Evolutionary conservation across 208 protist genomes (phyloP).

Genomic region (Trypanosoma cruzi): DNA sequence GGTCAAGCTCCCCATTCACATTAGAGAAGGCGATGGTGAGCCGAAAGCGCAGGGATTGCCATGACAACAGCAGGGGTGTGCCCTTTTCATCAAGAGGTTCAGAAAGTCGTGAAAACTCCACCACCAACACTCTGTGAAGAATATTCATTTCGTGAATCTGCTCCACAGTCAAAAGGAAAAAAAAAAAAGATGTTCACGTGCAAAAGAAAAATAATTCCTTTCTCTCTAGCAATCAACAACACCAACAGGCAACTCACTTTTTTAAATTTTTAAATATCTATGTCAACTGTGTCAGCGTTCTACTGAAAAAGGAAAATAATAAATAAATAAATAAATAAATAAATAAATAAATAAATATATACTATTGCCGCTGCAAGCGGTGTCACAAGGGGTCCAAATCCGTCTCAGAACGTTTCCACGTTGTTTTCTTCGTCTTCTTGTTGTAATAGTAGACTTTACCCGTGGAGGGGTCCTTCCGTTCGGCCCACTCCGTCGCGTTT

Average conservation of each 20-base stretch:
- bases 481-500: conserved; percentile 34
- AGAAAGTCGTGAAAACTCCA: conserved; percentile 30
- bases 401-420: conserved; percentile 35
- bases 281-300: too few relatives aligned
- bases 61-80: conserved; percentile 30
- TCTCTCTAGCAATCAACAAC: too few relatives aligned
- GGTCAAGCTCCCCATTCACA: conserved; percentile 22
- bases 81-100: background rate
- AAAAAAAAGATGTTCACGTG: background rate
- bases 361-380: background rate
- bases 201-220: background rate
- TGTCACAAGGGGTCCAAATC: conserved; percentile 14
- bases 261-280: too few relatives aligned
- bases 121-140: conserved; percentile 34
- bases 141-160: conserved; percentile 33
- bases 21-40: conserved; percentile 46
- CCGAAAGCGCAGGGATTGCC: conserved; percentile 44
- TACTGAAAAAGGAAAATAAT: too few relatives aligned
- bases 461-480: conserved; percentile 26
- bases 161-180: background rate
- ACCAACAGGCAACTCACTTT: too few relatives aligned
- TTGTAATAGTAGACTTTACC: conserved; percentile 45
- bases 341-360: conserved; percentile 1
- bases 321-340: conserved; percentile 4
- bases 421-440: conserved; percentile 40